Conservation (phyloP, 23 red algal species). For the Agarophyton chilense region DNA sequence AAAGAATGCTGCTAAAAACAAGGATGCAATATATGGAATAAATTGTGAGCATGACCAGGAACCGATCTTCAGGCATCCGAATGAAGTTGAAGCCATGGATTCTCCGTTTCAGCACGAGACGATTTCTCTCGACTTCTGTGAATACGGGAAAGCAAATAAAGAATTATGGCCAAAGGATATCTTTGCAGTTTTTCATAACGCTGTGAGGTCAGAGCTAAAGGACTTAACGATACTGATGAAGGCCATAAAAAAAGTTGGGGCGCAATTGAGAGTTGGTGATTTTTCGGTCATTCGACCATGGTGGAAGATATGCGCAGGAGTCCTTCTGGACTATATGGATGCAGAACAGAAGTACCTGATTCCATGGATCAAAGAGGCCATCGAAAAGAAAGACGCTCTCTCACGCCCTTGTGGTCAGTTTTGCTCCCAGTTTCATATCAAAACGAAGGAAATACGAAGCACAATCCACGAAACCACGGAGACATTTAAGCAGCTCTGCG, state of each 20-base stretch:
- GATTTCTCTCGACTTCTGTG: slow-evolving; percentile 41
- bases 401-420: neutral
- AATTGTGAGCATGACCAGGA: neutral
- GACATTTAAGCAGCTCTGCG: slow-evolving; percentile 36
- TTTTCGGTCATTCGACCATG: slow-evolving; percentile 52
- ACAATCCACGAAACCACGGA: neutral
- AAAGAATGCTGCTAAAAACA: slow-evolving; percentile 33
- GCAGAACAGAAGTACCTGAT: slow-evolving; percentile 38
- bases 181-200: slow-evolving; percentile 52
- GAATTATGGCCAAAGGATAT: slow-evolving; percentile 64
- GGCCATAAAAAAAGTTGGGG: slow-evolving; percentile 25
- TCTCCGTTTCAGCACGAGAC: slow-evolving; percentile 37
- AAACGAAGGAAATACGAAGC: slow-evolving; percentile 3
- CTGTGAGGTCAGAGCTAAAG: slow-evolving; percentile 42
- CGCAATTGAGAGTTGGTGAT: slow-evolving; percentile 32
- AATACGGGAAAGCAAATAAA: slow-evolving; percentile 58
- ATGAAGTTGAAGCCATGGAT: slow-evolving; percentile 26
- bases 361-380: slow-evolving; percentile 42
- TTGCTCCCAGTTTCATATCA: neutral
- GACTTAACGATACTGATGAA: slow-evolving; percentile 28
- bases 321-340: slow-evolving; percentile 54
- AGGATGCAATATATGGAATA: slow-evolving; percentile 8
- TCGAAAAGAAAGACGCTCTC: neutral
- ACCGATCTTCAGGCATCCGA: slow-evolving; percentile 22
- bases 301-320: slow-evolving; percentile 54